These are phyloP conservation scores for Phlebiopsis flavidoalba DNA, from an alignment of 768 basidiomycete species.

Conservation along the genomic window DNA sequence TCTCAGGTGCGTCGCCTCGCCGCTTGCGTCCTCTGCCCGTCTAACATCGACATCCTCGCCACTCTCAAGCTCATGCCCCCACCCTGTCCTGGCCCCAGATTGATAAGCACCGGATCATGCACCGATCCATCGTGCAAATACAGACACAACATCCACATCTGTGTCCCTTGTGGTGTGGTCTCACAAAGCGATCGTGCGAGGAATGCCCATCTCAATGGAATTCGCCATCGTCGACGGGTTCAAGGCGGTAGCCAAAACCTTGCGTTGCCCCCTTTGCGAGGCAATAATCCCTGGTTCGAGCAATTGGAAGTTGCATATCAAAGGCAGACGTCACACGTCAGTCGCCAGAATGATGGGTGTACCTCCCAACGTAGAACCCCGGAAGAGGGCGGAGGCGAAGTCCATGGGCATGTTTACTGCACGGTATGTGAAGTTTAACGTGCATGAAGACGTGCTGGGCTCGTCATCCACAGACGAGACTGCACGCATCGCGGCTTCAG, in stretches of 20 bases:
- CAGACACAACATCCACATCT: not conserved
- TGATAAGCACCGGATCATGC: not conserved
- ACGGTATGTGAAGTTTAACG: constrained; percentile 23
- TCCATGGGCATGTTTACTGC: constrained; percentile 22
- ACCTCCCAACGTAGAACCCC: constrained; percentile 27
- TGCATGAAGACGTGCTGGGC: constrained; percentile 30
- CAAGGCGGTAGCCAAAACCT: not conserved
- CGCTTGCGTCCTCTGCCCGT: not conserved
- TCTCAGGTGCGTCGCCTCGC: not conserved
- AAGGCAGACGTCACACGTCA: constrained; percentile 15
- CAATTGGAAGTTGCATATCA: constrained; percentile 25
- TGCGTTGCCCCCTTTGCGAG: not conserved
- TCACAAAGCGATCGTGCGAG: not conserved
- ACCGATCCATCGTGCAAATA: not conserved
- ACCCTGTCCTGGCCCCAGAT: not conserved
- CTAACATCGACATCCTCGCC: not conserved
- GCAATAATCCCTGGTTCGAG: not conserved
- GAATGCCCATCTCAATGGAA: not conserved
- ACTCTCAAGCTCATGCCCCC: not conserved
- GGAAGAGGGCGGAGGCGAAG: constrained; percentile 13
- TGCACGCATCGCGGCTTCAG: constrained; percentile 33
- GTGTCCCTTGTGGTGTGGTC: not conserved
- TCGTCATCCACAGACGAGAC: constrained; percentile 22
- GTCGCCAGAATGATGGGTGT: constrained; percentile 16
- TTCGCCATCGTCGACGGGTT: not conserved